Conservation (phyloP, 441 rosid genomes). For the Croton setiger region DNA sequence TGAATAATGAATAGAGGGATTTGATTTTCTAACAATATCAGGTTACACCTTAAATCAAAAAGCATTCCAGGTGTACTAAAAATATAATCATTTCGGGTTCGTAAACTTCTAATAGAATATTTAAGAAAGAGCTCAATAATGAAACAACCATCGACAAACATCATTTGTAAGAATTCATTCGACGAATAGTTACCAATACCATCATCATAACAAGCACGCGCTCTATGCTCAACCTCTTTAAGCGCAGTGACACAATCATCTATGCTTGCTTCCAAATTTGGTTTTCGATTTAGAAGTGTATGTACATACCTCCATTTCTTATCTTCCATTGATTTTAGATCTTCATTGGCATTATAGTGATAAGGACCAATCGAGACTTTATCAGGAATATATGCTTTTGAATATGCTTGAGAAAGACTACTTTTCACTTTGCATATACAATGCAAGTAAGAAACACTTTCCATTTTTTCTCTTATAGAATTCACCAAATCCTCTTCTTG, state of each 20-base stretch:
- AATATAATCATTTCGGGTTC: slow-evolving; percentile 40
- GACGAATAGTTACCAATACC: neutral
- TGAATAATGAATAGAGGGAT: slow-evolving; percentile 54
- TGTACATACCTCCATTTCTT: slow-evolving; percentile 51
- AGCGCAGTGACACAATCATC: slow-evolving; percentile 37
- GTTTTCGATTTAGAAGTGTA: slow-evolving; percentile 40
- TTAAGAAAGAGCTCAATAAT: slow-evolving; percentile 47
- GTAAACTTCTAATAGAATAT: slow-evolving; percentile 31
- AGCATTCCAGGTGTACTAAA: slow-evolving; percentile 44
- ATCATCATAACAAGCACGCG: slow-evolving; percentile 33
- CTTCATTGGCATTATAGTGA: slow-evolving; percentile 15
- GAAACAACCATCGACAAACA: slow-evolving; percentile 54
- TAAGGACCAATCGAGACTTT: slow-evolving; percentile 49
- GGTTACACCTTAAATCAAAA: slow-evolving; percentile 35
- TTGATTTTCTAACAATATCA: slow-evolving; percentile 54
- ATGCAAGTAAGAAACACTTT: slow-evolving; percentile 26
- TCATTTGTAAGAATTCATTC: slow-evolving; percentile 37
- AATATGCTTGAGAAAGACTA: slow-evolving; percentile 7
- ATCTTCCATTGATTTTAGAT: slow-evolving; percentile 21
- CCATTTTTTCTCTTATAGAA: slow-evolving; percentile 38
- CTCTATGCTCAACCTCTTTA: slow-evolving; percentile 38
- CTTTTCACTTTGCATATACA: slow-evolving; percentile 32
- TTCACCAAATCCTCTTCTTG: slow-evolving; percentile 26
- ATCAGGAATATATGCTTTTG: slow-evolving; percentile 27
- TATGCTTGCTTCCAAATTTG: slow-evolving; percentile 33